A percentile compares a stretch with the other conserved stretches of the same genome.
phyloP scores from a whole-genome alignment of 257 asterid species.

The Solanum neorickii region DNA sequence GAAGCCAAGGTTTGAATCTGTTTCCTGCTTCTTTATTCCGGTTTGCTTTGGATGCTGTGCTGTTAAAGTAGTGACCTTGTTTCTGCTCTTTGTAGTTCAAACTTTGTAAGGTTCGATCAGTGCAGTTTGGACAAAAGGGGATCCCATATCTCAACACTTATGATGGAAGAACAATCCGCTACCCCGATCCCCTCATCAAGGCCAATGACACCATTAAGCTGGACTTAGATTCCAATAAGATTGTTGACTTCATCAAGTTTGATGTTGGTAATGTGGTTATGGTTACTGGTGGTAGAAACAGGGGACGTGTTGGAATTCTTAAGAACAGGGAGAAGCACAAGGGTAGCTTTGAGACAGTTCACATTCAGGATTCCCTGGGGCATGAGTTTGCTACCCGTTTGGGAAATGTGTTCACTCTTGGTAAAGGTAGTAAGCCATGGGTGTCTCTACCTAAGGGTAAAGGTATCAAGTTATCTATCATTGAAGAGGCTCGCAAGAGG shows the following conservation, averaged over 20 bases:
- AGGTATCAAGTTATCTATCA: constrained; percentile 24
- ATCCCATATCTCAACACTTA: constrained; percentile 22
- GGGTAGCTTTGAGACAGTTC: constrained; percentile 27
- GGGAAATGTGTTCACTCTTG: constrained; percentile 23
- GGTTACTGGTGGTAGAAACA: constrained; percentile 31
- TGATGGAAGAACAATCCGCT: constrained; percentile 24
- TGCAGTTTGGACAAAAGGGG: constrained; percentile 20
- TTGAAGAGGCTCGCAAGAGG: constrained; percentile 28
- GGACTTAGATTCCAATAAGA: constrained; percentile 21
- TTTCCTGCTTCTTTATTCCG: background rate
- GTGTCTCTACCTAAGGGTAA: constrained; percentile 27
- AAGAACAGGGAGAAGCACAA: constrained; percentile 24
- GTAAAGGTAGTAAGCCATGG: constrained; percentile 29
- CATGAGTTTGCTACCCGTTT: constrained; percentile 27
- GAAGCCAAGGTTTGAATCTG: constrained; percentile 13
- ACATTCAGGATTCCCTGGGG: constrained; percentile 17
- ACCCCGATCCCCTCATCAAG: constrained; percentile 24
- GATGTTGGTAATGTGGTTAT: constrained; percentile 30
- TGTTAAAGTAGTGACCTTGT: background rate
- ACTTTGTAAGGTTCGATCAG: constrained; percentile 18
- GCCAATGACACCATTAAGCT: constrained; percentile 24
- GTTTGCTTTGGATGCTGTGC: background rate
- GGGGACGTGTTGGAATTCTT: constrained; percentile 24
- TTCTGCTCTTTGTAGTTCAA: constrained; percentile 12
- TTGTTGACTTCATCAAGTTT: constrained; percentile 20